Evolutionary conservation across 257 asterid species (phyloP), one percentile per base, ranked within the genome.

Genomic region (Solanum infundibuliforme): DNA sequence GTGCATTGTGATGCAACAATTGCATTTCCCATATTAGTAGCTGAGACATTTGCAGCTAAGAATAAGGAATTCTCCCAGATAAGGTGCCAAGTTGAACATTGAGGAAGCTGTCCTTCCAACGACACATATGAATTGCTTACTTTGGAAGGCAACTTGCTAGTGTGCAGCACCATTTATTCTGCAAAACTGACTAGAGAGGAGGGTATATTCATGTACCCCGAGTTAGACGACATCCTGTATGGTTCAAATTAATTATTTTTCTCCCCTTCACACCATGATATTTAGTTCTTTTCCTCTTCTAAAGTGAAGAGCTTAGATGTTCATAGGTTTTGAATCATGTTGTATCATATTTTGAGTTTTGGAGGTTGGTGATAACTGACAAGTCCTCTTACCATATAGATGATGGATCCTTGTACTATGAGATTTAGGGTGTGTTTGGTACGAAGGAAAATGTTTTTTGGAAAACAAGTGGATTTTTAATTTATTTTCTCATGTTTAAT

Each of bases 51-150:
- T 29, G 29, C 29, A 29, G 29, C 29, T 29, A 29, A 85, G 89
- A 68, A 46, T 60, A 84, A 91, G 65, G 87, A 88, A 62, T 62
- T 72, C 62, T 85, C 88, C 35, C 36, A 38, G 55, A 12, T 39
- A 72, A 46, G 85, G 3, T 81, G 41, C 20, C 68, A 81, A 46
- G 68, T 81, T 81, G 27, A 81, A 8, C 27, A 18, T 27, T 46
- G 36, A 31, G n/a, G 85, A 27, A 43, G 66, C 66, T 27, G 27
- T 77, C 84, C 16, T 8, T 46, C 66, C 66, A 8, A 79, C 32
- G 9, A 43, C 66, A 43, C 9, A 25, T 43, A 43, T 27, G 38
- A 43, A 46, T 79, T 27, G 27, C 39, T 27, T 8, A 29, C 5
- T 29, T 25, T 41, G 0, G 65, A 43, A 79, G 66, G 66, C 65